Conservation (phyloP, 352 stramenopile species). For the Pythium aphanidermatum region DNA sequence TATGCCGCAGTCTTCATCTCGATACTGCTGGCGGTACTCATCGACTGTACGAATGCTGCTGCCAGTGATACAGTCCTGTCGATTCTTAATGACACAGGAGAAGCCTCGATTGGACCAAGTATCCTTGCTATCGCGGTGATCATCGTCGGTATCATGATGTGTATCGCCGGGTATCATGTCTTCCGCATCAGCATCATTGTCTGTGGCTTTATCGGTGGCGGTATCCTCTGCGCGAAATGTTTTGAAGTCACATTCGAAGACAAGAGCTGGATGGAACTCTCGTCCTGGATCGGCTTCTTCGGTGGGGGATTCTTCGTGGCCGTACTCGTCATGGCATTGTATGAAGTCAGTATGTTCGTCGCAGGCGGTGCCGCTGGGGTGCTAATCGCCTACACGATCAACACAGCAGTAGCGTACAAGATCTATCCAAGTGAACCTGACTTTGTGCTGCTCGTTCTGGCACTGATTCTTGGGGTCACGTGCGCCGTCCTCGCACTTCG, state of each 20-base stretch:
- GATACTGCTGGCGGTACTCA: too few relatives aligned
- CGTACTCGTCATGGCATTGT: slow-evolving; percentile 45
- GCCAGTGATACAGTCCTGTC: too few relatives aligned
- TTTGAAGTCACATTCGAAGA: slow-evolving; percentile 50
- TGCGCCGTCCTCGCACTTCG: slow-evolving; percentile 36
- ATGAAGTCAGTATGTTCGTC: slow-evolving; percentile 45
- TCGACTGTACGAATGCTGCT: too few relatives aligned
- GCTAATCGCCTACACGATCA: slow-evolving; percentile 49
- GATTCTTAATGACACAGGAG: too few relatives aligned
- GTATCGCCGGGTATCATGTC: slow-evolving; percentile 45
- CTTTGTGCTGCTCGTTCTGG: slow-evolving; percentile 44
- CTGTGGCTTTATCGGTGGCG: slow-evolving; percentile 50
- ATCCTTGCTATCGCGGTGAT: slow-evolving; percentile 36
- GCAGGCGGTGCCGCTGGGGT: slow-evolving; percentile 48
- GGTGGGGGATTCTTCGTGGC: slow-evolving; percentile 44
- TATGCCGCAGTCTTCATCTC: too few relatives aligned
- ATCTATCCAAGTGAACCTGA: slow-evolving; percentile 49
- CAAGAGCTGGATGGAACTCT: slow-evolving; percentile 41
- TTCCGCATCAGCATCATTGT: slow-evolving; percentile 57
- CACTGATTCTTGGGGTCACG: slow-evolving; percentile 36
- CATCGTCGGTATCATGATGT: slow-evolving; percentile 37
- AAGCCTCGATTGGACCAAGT: slow-evolving; percentile 23
- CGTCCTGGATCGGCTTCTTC: slow-evolving; percentile 70
- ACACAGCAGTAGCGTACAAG: slow-evolving; percentile 45
- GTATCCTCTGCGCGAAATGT: slow-evolving; percentile 37